Evolutionary conservation across 164 flowering plant genomes (phyloP).

Genomic region (Nymphaea colorata): DNA sequence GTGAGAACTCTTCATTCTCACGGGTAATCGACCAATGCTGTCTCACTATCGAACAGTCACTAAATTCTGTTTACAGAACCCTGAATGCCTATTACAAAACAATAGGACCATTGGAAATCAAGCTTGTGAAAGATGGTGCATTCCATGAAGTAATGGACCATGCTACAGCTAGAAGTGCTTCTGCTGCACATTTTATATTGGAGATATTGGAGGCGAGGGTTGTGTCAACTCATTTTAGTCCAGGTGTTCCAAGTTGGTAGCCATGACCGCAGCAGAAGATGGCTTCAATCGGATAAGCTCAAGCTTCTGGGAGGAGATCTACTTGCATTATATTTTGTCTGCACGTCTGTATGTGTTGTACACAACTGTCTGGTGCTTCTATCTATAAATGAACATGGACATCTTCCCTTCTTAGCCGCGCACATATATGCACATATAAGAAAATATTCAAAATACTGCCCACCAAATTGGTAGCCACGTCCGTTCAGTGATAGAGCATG

Average conservation of each 20-base stretch:
- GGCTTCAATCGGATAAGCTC: no score
- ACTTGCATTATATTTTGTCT: no score
- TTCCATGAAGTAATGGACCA: constrained; percentile 37
- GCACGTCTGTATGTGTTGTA: no score
- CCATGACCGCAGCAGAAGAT: neutral
- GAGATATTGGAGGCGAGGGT: neutral
- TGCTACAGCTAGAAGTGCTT: constrained; percentile 24
- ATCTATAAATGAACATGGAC: no score
- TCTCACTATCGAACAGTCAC: constrained; percentile 4
- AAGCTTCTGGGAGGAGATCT: no score
- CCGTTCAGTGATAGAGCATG: no score
- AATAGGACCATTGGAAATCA: constrained; percentile 23
- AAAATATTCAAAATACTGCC: no score
- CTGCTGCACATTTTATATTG: constrained; percentile 9
- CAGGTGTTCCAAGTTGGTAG: neutral
- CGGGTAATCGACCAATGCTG: constrained; percentile 9
- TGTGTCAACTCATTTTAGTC: neutral
- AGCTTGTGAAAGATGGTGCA: constrained; percentile 27
- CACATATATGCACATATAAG: no score
- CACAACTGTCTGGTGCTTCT: no score
- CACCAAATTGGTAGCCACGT: no score
- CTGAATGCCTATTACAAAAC: constrained; percentile 2
- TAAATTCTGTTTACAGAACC: constrained; percentile 6
- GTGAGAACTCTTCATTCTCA: neutral
- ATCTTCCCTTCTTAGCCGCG: no score